A percentile compares a stretch with the other conserved stretches of the same genome.
Conservation (phyloP, 768 basidiomycete genomes). For the Neoboletus magnificus region DNA sequence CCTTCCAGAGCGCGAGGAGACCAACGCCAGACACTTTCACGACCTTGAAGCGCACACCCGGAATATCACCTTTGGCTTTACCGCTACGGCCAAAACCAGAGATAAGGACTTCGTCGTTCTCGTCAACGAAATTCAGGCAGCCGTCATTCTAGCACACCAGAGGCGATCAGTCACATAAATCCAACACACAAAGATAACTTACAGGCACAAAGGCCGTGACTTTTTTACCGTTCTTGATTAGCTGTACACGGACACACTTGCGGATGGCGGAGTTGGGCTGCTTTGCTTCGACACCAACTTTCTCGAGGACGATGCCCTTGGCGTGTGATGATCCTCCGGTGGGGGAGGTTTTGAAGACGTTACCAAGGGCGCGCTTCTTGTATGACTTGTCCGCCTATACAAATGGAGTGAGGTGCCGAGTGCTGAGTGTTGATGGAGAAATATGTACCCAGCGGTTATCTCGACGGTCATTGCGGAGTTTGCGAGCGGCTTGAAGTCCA, state of each 20-base stretch:
- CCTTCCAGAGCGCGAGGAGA: conserved; percentile 96
- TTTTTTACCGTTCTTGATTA: conserved; percentile 99
- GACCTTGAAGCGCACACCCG: conserved; percentile 99
- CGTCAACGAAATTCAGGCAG: conserved; percentile 97
- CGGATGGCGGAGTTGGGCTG: conserved; percentile 99
- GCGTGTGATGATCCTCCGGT: conserved; percentile 99
- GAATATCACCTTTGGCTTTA: conserved; percentile 99
- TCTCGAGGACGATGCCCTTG: conserved; percentile 99
- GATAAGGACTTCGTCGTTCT: conserved; percentile 99
- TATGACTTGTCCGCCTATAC: conserved; percentile 92
- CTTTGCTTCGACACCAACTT: conserved; percentile 99
- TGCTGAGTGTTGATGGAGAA: neutral
- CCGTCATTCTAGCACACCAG: conserved; percentile 71
- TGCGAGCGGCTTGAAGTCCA: conserved; percentile 98
- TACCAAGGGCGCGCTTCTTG: conserved; percentile 99
- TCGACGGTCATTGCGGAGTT: conserved; percentile 90
- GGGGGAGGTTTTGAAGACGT: conserved; percentile 99
- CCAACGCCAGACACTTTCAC: conserved; percentile 99
- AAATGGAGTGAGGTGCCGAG: neutral
- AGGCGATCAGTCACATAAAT: conserved; percentile 3
- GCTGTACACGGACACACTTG: conserved; percentile 99
- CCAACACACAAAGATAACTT: conserved; percentile 32
- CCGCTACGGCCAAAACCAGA: conserved; percentile 99
- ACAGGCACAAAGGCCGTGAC: conserved; percentile 99
- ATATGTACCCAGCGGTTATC: conserved; percentile 93